Base-by-base conservation (phyloP, 1,284 basidiomycete genomes). In the Melampsora larici-populina region DNA sequence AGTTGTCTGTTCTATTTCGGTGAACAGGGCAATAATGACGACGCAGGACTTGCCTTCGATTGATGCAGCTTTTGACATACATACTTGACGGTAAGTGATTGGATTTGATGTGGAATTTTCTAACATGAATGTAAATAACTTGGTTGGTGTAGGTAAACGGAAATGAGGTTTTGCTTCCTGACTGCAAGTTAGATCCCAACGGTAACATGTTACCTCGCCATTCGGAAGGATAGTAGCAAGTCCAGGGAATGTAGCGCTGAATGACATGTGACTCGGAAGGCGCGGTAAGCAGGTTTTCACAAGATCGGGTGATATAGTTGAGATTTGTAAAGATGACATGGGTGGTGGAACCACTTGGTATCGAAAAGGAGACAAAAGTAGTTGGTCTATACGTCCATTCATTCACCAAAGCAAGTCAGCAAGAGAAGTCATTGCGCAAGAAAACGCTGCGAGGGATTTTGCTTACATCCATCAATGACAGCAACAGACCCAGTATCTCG, bases 281-380 rank as follows among this genome's bases (percentile, higher is more conserved):
- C 79, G 84, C 81, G 85, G 83, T 17, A 78, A 68, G 6, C 81
- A 77, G 58, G n/a, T 26, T 60, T 26, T 51, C 18, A 36, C n/a
- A 64, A 49, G 31, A 33, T 62, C 40, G 36, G 33, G 65, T 69
- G 26, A 43, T 80, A 58, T 33, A 89, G 26, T 85, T 55, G 70
- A 55, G 6, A 97, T 87, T 74, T 88, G 87, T 82, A 88, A 87
- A 0, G 93, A 90, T 0, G 90, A 91, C 94, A 98, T 97, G 0
- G 96, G 97, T 24, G 96, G 96, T 4, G 96, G 96, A 0, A 96
- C 88, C 82, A 96, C 97, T 85, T 97, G 93, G 3, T 89, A 89
- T 48, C 94, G 88, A 87, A 99, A 98, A 4, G 96, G 92, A 0
- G 96, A 99, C 62, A 98, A 85, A 3, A 95, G 88, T 66, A 93